These are phyloP conservation scores for Apiotrichum gamsii DNA, from an alignment of 1,284 basidiomycete species.

Conservation along the genomic window DNA sequence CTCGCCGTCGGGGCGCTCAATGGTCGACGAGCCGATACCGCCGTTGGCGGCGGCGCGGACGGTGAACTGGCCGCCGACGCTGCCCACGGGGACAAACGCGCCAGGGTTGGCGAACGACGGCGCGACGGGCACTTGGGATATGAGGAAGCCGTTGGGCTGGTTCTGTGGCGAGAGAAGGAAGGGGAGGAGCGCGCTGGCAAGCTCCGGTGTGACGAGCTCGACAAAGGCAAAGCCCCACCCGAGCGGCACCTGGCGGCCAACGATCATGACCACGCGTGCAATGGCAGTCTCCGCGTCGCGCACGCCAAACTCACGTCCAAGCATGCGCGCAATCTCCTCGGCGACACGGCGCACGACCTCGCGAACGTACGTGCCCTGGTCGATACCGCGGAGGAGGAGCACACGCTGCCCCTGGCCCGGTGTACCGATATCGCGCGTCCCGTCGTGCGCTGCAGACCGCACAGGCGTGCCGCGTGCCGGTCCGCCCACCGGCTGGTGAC, in stretches of 20 bases:
- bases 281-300: slow-evolving; percentile 72
- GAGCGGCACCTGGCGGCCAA: slow-evolving; percentile 71
- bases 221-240: slow-evolving; percentile 90
- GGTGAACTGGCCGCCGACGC: slow-evolving; percentile 48
- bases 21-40: slow-evolving; percentile 32
- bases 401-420: slow-evolving; percentile 50
- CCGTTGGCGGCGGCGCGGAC: slow-evolving; percentile 30
- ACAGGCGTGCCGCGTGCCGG: slow-evolving; percentile 2
- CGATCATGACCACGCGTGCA: slow-evolving; percentile 74
- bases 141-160: slow-evolving; percentile 81
- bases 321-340: slow-evolving; percentile 59
- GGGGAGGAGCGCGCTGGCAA: slow-evolving; percentile 60
- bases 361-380: slow-evolving; percentile 66
- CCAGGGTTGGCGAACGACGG: slow-evolving; percentile 80
- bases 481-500: slow-evolving; percentile 27
- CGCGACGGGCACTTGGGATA: slow-evolving; percentile 75
- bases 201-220: slow-evolving; percentile 76
- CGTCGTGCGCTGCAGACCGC: slow-evolving; percentile 58
- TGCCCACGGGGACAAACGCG: slow-evolving; percentile 61
- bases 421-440: slow-evolving; percentile 76
- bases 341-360: slow-evolving; percentile 48
- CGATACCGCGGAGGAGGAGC: slow-evolving; percentile 77
- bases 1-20: slow-evolving; percentile 56
- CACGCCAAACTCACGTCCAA: slow-evolving; percentile 57
- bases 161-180: slow-evolving; percentile 71